phyloP scores from a whole-genome alignment of 2,329 filamentous ascomycete genomes.

The Fusarium concolor region DNA sequence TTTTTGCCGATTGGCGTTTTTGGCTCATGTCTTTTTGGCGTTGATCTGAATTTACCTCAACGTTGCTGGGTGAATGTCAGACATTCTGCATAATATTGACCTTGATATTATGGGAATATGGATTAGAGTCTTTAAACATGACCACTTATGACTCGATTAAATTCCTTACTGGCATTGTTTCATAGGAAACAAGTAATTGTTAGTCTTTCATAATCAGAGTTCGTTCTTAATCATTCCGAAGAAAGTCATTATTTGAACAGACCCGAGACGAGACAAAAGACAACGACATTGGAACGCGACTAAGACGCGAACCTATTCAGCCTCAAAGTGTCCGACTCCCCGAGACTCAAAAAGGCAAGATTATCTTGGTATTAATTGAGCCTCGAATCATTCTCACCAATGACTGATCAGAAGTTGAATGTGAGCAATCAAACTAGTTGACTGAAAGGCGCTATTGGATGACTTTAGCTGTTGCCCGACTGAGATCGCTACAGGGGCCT shows the following conservation, averaged over 20 bases:
- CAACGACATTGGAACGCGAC: conserved; percentile 10
- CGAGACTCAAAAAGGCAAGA: conserved; percentile 6
- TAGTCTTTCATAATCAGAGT: not conserved
- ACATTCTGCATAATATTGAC: not conserved
- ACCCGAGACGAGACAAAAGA: conserved; percentile 8
- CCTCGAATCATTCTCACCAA: conserved; percentile 19
- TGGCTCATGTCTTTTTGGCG: not conserved
- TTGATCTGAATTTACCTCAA: not conserved
- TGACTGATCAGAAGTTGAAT: conserved; percentile 11
- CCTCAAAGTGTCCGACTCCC: conserved; percentile 2
- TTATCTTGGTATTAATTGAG: conserved; percentile 2
- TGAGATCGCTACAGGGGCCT: not conserved
- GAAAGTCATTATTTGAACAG: not conserved
- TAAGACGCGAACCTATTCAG: conserved; percentile 8
- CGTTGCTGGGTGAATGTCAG: conserved; percentile 14
- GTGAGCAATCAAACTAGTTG: conserved; percentile 11
- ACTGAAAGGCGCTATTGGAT: conserved; percentile 1
- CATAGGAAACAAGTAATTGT: not conserved
- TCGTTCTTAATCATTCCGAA: not conserved
- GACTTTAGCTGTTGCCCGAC: not conserved
- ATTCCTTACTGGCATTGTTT: conserved; percentile 1
- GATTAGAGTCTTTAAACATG: not conserved
- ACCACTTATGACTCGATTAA: not conserved
- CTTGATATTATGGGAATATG: not conserved
- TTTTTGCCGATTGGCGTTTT: not conserved